phyloP scores from a whole-genome alignment of 129 eudicot species.

The Heracleum sosnowskyi region DNA sequence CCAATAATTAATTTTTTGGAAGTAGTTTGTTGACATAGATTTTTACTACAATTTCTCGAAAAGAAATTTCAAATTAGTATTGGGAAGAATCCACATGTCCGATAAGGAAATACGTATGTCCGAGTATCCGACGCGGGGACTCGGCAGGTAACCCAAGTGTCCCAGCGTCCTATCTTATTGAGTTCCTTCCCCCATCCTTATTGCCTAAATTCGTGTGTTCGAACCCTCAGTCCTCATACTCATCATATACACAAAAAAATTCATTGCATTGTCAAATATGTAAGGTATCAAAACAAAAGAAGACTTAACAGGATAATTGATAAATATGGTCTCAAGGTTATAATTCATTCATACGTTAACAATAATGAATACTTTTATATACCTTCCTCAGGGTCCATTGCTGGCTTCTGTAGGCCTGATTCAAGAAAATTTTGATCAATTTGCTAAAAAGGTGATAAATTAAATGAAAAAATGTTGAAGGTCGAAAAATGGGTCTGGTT shows the following conservation, averaged over 20 bases:
- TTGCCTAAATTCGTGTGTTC: background rate
- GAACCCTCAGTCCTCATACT: background rate
- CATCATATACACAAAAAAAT: no score
- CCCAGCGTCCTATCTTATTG: no score
- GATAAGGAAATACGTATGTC: no score
- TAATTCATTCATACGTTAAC: no score
- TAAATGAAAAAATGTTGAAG: background rate
- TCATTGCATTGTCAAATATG: background rate
- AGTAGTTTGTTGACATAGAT: no score
- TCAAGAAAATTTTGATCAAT: background rate
- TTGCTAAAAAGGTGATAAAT: background rate
- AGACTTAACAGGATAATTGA: background rate
- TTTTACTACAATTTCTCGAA: no score
- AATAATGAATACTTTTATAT: background rate
- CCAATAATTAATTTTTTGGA: no score
- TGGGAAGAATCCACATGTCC: no score
- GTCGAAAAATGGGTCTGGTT: slow-evolving; percentile 8
- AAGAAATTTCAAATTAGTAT: no score
- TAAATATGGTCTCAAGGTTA: no score
- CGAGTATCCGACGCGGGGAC: no score
- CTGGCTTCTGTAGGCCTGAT: background rate
- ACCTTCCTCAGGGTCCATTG: slow-evolving; percentile 3
- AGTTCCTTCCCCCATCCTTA: background rate
- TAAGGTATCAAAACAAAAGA: background rate
- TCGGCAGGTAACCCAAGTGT: no score